Evolutionary conservation across 805 yeast species (phyloP), one percentile per base, ranked within the genome.

Genomic region (Grigorovia yakushimaensis): DNA sequence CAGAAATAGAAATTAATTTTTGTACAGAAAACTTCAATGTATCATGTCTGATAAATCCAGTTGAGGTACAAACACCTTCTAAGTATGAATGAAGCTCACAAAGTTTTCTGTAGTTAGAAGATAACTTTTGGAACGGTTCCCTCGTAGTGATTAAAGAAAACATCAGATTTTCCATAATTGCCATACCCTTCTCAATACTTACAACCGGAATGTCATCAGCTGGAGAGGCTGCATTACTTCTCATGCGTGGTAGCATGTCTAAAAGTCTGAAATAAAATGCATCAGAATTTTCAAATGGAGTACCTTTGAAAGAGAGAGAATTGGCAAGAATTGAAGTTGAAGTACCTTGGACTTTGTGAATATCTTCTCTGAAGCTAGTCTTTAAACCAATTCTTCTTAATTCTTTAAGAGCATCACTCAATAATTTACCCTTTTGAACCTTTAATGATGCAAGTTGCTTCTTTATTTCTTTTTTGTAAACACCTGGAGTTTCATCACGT

Each of bases 171-270:
- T 91, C 97, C 2, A 79, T 69, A 8, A 81, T 79, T 8, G 88
- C 88, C 56, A 88, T 69, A 37, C 88, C 94, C 53, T 81, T 82
- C 51, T 79, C 84, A 27, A 85, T 75, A 59, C 84, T 94, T 2
- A 76, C 69, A 11, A 50, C 38, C 3, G 96, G 93, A 21, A 86
- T 79, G 55, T 88, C 97, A 7, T 78, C 83, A 8, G 81, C 75
- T 13, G 81, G 77, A 13, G 71, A 70, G 1, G 78, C 64, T 10
- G 82, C 79, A 2, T 85, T 68, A 18, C 81, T 74, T 57, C 95
- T 74, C 48, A 91, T 67, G 42, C 91, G 72, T 3, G 97, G 97
- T 41, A 91, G 64, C 23, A 89, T 59, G 55, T 93, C 98, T 36
- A 93, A 65, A 8, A 87, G 63, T 50, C 86, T 73, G 68, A 76